Base-by-base conservation (phyloP, 257 asterid species). In the Salvia splendens region DNA sequence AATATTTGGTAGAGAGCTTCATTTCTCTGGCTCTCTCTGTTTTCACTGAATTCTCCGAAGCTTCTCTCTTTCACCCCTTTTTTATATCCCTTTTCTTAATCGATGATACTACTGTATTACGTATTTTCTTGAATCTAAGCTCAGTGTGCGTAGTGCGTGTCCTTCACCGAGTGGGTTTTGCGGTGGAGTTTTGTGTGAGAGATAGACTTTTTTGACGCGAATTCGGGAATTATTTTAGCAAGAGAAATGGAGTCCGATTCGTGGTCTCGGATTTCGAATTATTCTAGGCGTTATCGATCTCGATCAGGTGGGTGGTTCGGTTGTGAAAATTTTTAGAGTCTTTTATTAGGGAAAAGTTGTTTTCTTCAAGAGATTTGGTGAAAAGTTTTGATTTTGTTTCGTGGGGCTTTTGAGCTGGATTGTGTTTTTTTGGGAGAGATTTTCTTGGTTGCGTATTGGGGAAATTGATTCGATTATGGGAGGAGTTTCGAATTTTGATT, bases 201-300 rank as follows among this genome's bases (percentile, higher is more conserved):
- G 38, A 56, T 30, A 45, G 45, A 40, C 45, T 52, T 11, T 28
- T 45, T 20, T 5, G 6, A 51, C 40, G n/a, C 10, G 56, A 12
- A 40, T 1, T 64, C 36, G 33, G 20, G 16, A 66, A 30, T 5
- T 38, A 5, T 33, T 68, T 69, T 69, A 41, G 45, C 7, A 15
- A 45, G 42, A 49, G 20, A 74, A 65, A 88, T 92, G 98, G 91
- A 92, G 67, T 82, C 95, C 24, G 91, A 86, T 78, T 83, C 96
- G 0, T 89, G 98, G 95, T 35, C 81, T 50, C 88, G 95, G 58
- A 66, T 77, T 46, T 78, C 91, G 41, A 24, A 67, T 60, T 78
- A 68, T 68, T 64, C 84, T 7, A 73, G 94, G 80, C 93, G 95
- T 15, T 67, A 65, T 65, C 82, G 77, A 67, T 79, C 90, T 61